Conservation (phyloP, 805 yeast species). For the Alloascoidea africana region DNA sequence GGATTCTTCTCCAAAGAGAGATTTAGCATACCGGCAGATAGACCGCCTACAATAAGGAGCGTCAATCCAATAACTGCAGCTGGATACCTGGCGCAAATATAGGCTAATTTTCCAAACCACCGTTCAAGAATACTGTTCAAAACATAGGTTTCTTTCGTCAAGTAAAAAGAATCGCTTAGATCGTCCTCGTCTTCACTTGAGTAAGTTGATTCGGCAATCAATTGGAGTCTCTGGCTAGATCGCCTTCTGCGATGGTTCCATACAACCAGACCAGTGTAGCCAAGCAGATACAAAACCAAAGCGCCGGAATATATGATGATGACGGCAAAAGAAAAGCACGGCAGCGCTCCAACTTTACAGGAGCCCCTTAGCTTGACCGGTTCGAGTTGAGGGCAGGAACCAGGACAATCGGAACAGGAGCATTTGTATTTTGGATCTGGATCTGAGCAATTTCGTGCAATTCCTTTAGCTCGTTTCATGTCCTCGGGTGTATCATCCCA, state of each 20-base stretch:
- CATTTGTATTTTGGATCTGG: slow-evolving; percentile 42
- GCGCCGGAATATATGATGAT: slow-evolving; percentile 29
- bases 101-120: slow-evolving; percentile 35
- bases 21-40: slow-evolving; percentile 35
- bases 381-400: slow-evolving; percentile 59
- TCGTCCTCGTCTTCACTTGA: slow-evolving; percentile 18
- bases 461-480: slow-evolving; percentile 17
- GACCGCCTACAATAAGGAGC: slow-evolving; percentile 22
- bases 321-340: slow-evolving; percentile 60
- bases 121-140: slow-evolving; percentile 33
- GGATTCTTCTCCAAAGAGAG: slow-evolving; percentile 67
- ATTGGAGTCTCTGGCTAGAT: slow-evolving; percentile 6
- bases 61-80: slow-evolving; percentile 30
- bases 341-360: slow-evolving; percentile 47
- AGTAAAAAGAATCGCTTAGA: slow-evolving; percentile 10
- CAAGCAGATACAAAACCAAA: slow-evolving; percentile 11
- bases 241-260: slow-evolving; percentile 11
- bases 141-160: slow-evolving; percentile 22
- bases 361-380: slow-evolving; percentile 20
- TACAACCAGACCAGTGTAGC: slow-evolving; percentile 10
- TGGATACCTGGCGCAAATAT: slow-evolving; percentile 48
- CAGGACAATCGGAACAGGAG: slow-evolving; percentile 83
- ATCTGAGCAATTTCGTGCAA: slow-evolving; percentile 39
- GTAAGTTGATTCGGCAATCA: slow-evolving; percentile 12
- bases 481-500: slow-evolving; percentile 24